These are phyloP conservation scores for Globisporangium cylindrosporum DNA, from an alignment of 352 stramenopile genomes.

Conservation along the genomic window DNA sequence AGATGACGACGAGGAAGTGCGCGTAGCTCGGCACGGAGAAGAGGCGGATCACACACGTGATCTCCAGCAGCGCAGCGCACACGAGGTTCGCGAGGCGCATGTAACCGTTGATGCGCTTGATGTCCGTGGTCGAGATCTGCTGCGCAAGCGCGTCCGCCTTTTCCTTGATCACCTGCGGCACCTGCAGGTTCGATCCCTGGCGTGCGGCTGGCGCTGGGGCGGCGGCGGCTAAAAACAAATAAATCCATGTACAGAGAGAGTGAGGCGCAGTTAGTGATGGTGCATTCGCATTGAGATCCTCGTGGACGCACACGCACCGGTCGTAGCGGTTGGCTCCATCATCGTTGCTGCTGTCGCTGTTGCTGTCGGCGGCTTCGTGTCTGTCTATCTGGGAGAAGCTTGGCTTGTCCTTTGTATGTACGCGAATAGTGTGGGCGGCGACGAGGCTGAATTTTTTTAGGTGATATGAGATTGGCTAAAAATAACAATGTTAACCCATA, in stretches of 20 bases:
- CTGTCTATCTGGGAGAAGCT: conserved; percentile 4
- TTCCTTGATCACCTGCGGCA: conserved; percentile 65
- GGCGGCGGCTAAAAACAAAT: background rate
- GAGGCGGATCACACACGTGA: conserved; percentile 79
- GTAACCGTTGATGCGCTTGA: conserved; percentile 84
- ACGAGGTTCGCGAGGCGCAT: conserved; percentile 81
- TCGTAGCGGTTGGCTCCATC: conserved; percentile 23
- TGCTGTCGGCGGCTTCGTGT: background rate
- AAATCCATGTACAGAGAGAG: background rate
- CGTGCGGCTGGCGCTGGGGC: conserved; percentile 18
- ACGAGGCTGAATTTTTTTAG: conserved; percentile 11
- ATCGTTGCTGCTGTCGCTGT: conserved; percentile 6
- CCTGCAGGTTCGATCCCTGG: conserved; percentile 51
- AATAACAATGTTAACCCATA: background rate
- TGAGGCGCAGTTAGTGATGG: background rate
- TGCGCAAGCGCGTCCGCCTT: conserved; percentile 68
- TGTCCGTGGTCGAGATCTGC: conserved; percentile 75
- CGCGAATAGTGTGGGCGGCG: background rate
- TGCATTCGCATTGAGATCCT: background rate
- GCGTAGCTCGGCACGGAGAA: conserved; percentile 75
- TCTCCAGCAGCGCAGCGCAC: conserved; percentile 49
- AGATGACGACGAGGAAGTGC: conserved; percentile 82
- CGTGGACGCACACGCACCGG: conserved; percentile 3
- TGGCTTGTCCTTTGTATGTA: background rate
- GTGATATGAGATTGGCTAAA: background rate